Base-by-base conservation (phyloP, 352 stramenopile species). In the Thalassiosira pacifica region DNA sequence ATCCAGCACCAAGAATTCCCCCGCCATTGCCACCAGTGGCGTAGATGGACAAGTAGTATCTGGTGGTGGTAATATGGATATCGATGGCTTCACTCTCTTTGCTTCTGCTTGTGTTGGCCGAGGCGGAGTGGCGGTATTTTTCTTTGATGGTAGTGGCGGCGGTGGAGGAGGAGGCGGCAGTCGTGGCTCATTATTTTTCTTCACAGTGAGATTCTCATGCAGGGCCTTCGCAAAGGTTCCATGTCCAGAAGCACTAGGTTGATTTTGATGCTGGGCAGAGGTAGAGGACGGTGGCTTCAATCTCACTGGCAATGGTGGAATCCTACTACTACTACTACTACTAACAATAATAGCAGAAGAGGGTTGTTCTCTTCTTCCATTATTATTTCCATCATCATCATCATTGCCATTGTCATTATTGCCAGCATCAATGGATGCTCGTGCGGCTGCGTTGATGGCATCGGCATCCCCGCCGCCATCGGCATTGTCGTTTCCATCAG, bases 1-100 rank as follows among this genome's bases (percentile, higher is more conserved):
- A n/a, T 79, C 59, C 27, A 79, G 2, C 37, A 72, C 72, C 24
- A 79, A 40, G 32, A 72, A 72, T 79, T 79, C 72, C 2, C 72
- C 72, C n/a, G 72, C 37, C 29, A 70, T 53, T 37, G 72, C 59
- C 72, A 79, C 29, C 29, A 79, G 18, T 53, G 72, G 57, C 71
- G 60, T 79, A 37, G 72, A 59, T 10, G 72, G 40, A 65, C 37
- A 72, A 34, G 72, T 52, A 37, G 6, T 13, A 66, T 29, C 11
- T 18, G 40, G 27, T 32, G 32, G 16, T 19, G 42, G 22, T 22
- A 59, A 59, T 52, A 48, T 26, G 31, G 63, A 70, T 32, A n/a
- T n/a, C n/a, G 34, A 55, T 18, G 63, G 24, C 24, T n/a, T 72
- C 5, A n/a, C 11, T 22, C 24, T 53, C 13, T 57, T 1, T 60